phyloP scores from a whole-genome alignment of 371 early-diverging fungal species.

The Mucor velutinosus region DNA sequence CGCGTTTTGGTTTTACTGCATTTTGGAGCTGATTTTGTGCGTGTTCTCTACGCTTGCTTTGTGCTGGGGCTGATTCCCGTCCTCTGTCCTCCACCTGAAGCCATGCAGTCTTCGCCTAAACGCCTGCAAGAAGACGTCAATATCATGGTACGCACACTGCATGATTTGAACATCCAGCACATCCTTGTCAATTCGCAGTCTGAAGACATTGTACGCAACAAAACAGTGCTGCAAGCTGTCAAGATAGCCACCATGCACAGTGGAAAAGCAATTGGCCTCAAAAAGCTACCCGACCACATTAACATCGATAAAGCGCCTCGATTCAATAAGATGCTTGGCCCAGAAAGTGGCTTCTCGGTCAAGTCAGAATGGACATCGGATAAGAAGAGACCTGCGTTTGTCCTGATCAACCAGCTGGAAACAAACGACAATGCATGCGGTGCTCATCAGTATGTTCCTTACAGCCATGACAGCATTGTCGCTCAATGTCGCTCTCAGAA shows the following conservation, averaged over 20 bases:
- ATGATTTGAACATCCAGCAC: conserved; percentile 57
- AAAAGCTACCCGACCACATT: conserved; percentile 39
- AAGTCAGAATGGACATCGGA: conserved; percentile 39
- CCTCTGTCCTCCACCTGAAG: conserved; percentile 69
- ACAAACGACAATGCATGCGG: conserved; percentile 36
- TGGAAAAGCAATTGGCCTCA: conserved; percentile 2
- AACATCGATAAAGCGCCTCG: conserved; percentile 60
- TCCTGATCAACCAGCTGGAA: conserved; percentile 38
- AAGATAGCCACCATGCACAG: conserved; percentile 21
- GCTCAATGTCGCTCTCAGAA: conserved; percentile 77
- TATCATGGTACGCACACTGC: conserved; percentile 58
- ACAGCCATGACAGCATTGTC: conserved; percentile 67
- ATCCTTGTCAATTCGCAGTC: conserved; percentile 67
- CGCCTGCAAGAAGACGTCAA: conserved; percentile 74
- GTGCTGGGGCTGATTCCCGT: conserved; percentile 77
- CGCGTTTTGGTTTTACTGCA: conserved; percentile 70
- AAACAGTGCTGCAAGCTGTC: conserved; percentile 42
- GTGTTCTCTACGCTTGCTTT: conserved; percentile 79
- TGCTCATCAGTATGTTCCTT: conserved; percentile 50
- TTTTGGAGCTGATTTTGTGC: conserved; percentile 74
- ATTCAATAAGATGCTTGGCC: conserved; percentile 50
- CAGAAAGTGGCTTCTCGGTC: conserved; percentile 51
- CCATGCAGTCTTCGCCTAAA: conserved; percentile 35
- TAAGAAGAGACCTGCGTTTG: conserved; percentile 44
- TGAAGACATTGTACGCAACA: conserved; percentile 70